phyloP scores from a whole-genome alignment of 1,139 yeast genomes.

The Pichia inconspicua region DNA sequence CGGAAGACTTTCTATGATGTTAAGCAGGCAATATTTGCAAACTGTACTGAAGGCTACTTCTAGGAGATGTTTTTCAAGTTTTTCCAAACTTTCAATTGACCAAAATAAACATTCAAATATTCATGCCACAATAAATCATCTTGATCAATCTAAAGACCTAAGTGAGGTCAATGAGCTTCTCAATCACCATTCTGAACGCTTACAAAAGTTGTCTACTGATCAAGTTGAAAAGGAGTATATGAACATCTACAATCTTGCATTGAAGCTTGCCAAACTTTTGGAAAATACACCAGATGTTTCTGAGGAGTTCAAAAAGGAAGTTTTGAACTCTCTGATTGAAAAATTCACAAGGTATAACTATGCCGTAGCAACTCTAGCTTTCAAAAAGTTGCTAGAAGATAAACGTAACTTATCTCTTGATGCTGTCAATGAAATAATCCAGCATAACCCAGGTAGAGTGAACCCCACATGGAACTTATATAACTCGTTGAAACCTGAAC shows the following conservation, averaged over 20 bases:
- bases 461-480: conserved; percentile 26
- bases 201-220: conserved; percentile 1
- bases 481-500: conserved; percentile 9
- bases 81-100: neutral
- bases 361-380: conserved; percentile 20
- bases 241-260: conserved; percentile 12
- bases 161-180: conserved; percentile 8
- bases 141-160: conserved; percentile 4
- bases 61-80: neutral
- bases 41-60: neutral
- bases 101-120: conserved; percentile 1
- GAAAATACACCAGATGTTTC: conserved; percentile 10
- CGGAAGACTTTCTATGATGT: neutral
- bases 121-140: conserved; percentile 1
- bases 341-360: conserved; percentile 22
- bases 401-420: conserved; percentile 6
- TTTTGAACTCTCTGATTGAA: conserved; percentile 17
- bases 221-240: conserved; percentile 9
- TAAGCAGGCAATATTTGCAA: neutral
- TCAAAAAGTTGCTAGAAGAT: conserved; percentile 11
- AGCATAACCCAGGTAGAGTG: conserved; percentile 29
- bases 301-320: conserved; percentile 8
- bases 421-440: conserved; percentile 19
- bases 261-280: conserved; percentile 9
- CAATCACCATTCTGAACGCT: conserved; percentile 11